Conservation (phyloP, 106 monocot species). For the Allium cepa region DNA sequence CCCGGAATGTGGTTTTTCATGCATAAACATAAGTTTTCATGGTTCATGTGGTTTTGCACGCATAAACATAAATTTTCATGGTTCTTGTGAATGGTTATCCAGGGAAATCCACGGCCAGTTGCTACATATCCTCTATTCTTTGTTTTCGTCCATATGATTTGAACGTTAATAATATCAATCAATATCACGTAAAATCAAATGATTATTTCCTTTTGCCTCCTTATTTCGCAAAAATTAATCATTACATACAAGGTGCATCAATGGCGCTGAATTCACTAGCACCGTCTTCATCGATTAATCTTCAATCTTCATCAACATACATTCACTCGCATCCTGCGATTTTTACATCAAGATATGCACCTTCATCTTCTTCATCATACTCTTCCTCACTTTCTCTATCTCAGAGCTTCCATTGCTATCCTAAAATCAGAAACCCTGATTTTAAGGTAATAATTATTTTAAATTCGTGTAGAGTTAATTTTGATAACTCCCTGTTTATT, state of each 20-base stretch:
- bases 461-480: too few relatives aligned
- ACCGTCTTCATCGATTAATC: not conserved
- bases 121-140: too few relatives aligned
- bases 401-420: not conserved
- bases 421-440: not conserved
- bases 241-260: not conserved
- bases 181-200: too few relatives aligned
- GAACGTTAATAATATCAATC: too few relatives aligned
- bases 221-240: not conserved
- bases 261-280: slow-evolving; percentile 11
- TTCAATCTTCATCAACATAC: not conserved
- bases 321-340: not conserved
- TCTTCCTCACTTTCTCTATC: slow-evolving; percentile 5
- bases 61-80: too few relatives aligned
- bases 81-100: too few relatives aligned
- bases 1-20: too few relatives aligned
- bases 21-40: too few relatives aligned
- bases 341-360: not conserved
- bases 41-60: too few relatives aligned
- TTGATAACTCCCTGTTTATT: too few relatives aligned
- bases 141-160: too few relatives aligned
- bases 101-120: too few relatives aligned
- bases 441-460: not conserved
- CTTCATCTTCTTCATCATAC: not conserved
- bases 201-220: not conserved